Base-by-base conservation (phyloP, 352 stramenopile genomes). In the Globisporangium rhizosaccharum region DNA sequence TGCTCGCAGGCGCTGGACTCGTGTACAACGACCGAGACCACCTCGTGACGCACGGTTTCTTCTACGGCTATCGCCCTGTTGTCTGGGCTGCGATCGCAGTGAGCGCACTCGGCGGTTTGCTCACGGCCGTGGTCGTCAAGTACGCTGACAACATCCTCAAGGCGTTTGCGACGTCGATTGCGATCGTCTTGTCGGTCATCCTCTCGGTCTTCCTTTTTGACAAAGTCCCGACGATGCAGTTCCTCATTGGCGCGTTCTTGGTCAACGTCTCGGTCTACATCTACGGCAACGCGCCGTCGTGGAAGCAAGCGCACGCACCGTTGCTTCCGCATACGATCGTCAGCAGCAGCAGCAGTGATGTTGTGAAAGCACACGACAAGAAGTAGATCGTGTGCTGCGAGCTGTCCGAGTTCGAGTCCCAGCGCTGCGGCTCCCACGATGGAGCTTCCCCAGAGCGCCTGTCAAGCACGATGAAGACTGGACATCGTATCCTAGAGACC, bases 121-220 rank as follows among this genome's bases (percentile, higher is more conserved):
- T 94, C 47, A 92, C 83, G 6, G 85, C 85, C 15, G 80, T 92
- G 6, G 85, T 94, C 23, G 83, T 94, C 59, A 92, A 92, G 59
- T 94, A 92, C 57, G 83, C 85, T 20, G 85, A 94, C 68, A 94
- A 94, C 59, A 89, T 94, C 58, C 65, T 94, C 63, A 94, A 94
- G 69, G 84, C 77, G 17, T 94, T 94, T 48, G 82, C 82, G 2
- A 94, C 85, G 45, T 92, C 85, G 10, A 90, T 94, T 54, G 83
- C 82, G 8, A 80, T 92, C 28, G 73, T 94, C 33, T 66, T 94
- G 0, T 92, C 80, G 17, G 82, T 91, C 53, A 79, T 94, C 55
- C 73, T 92, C 64, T 91, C 82, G 59, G 79, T 90, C 37, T 91
- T 92, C 56, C 59, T 94, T 15, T 94, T 94, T 41, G 76, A 88